Percentiles rank a stretch among this genome's conserved stretches.
These are phyloP conservation scores for Cryptomeria japonica DNA, from an alignment of 75 land plant genomes.

Conservation along the genomic window DNA sequence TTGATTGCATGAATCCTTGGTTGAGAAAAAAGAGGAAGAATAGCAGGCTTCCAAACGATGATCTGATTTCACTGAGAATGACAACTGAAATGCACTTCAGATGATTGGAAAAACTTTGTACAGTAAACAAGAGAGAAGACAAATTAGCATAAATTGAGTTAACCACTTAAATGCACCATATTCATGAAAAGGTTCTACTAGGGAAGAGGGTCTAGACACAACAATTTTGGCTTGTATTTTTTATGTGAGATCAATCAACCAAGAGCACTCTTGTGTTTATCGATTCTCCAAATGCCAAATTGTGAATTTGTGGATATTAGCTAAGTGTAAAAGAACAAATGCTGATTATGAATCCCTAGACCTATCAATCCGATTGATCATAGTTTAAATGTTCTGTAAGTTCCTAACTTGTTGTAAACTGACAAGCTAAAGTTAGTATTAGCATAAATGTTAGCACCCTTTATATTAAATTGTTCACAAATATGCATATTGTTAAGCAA, in stretches of 20 bases:
- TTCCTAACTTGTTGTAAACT: background rate
- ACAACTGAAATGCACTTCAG: background rate
- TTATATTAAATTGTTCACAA: background rate
- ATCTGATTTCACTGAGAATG: background rate
- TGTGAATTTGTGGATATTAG: background rate
- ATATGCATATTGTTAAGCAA: background rate
- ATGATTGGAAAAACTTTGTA: too few species aligned
- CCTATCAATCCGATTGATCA: background rate
- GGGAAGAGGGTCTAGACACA: background rate
- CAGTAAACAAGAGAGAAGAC: too few species aligned
- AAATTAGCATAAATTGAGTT: background rate
- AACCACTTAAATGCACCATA: background rate
- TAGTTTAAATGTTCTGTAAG: background rate
- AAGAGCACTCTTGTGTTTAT: background rate
- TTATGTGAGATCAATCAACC: background rate
- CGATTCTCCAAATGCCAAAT: background rate
- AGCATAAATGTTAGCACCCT: background rate
- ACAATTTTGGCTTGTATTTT: background rate
- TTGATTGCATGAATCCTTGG: background rate
- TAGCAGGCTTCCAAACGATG: too few species aligned
- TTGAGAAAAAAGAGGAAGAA: background rate
- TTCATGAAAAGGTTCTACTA: background rate
- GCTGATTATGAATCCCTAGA: background rate
- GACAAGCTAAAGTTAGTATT: background rate
- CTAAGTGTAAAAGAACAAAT: background rate